Base-by-base conservation (phyloP, 176 grass and related monocot genomes). In the Phoenix roebelenii region DNA sequence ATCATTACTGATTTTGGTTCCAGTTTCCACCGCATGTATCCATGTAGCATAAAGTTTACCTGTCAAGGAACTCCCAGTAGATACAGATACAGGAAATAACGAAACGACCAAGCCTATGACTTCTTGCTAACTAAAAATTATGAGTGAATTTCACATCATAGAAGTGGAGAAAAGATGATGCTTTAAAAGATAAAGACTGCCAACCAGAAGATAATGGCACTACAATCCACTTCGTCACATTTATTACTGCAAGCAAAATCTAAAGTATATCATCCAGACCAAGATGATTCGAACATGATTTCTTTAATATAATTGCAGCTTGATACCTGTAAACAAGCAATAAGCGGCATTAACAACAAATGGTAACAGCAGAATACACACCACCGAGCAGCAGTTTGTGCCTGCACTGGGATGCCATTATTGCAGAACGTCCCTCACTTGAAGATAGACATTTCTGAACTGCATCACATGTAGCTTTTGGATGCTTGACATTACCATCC, bases 191-290 rank as follows among this genome's bases (percentile, higher is more conserved):
- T 54, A 98, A 71, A 4, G 93, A 87, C 60, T 98, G 87, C 93
- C 93, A 98, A 23, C 83, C 68, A 30, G 73, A 83, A 69, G 70
- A 20, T 20, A 67, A 74, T 88, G 76, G 76, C 29, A 84, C 79
- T 66, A 83, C 66, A 10, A 98, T 76, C 93, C 87, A 98, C 63
- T 83, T 98, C 64, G 85, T 92, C 23, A 65, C 78, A 18, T 71
- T 72, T 44, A 87, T 88, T 71, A 77, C 56, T 15, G 58, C 80
- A 75, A 83, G 80, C 56, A 82, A 71, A 64, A 98, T 74, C 76
- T 98, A 81, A 72, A 98, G 82, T 67, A 81, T 66, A 78, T 98
- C 87, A 51, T 70, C 93, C 62, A 98, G 61, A 50, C 60, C 23
- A 81, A 77, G 87, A 70, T 66, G 68, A 14, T 85, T 80, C 68